phyloP scores from a whole-genome alignment of 768 basidiomycete genomes.

The Holtermanniella nyarrowii region DNA sequence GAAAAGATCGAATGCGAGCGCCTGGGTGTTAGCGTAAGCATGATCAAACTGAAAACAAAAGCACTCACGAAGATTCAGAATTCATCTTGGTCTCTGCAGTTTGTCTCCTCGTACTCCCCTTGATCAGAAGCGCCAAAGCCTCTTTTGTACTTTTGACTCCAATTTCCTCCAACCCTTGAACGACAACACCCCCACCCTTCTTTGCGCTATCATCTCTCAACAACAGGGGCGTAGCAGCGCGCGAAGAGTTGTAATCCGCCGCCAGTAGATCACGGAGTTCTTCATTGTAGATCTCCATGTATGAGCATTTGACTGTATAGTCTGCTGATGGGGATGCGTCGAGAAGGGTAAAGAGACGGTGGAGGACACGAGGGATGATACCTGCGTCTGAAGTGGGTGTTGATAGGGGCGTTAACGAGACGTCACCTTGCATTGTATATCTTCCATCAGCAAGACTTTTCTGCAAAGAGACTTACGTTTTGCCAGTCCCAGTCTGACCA shows the following conservation, averaged over 20 bases:
- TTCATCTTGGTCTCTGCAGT: constrained; percentile 96
- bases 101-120: constrained; percentile 82
- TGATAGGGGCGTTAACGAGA: constrained; percentile 52
- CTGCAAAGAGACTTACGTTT: constrained; percentile 59
- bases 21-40: constrained; percentile 41
- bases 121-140: constrained; percentile 70
- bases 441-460: constrained; percentile 19
- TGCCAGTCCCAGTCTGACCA: constrained; percentile 96
- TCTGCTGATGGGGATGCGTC: constrained; percentile 60
- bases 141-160: constrained; percentile 71
- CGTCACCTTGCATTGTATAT: constrained; percentile 96
- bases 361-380: constrained; percentile 88
- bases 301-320: constrained; percentile 87
- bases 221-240: constrained; percentile 4
- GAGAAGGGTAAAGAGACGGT: constrained; percentile 79
- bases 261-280: constrained; percentile 89
- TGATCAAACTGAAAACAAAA: background rate
- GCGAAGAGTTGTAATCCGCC: constrained; percentile 49
- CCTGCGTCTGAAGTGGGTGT: constrained; percentile 74
- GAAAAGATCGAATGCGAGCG: constrained; percentile 97
- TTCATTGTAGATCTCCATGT: constrained; percentile 94
- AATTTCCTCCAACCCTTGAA: constrained; percentile 88
- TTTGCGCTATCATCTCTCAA: constrained; percentile 60
- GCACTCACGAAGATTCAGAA: constrained; percentile 46
- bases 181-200: constrained; percentile 72